phyloP scores from a whole-genome alignment of 1,284 basidiomycete genomes.

The Papiliotrema flavescens region DNA sequence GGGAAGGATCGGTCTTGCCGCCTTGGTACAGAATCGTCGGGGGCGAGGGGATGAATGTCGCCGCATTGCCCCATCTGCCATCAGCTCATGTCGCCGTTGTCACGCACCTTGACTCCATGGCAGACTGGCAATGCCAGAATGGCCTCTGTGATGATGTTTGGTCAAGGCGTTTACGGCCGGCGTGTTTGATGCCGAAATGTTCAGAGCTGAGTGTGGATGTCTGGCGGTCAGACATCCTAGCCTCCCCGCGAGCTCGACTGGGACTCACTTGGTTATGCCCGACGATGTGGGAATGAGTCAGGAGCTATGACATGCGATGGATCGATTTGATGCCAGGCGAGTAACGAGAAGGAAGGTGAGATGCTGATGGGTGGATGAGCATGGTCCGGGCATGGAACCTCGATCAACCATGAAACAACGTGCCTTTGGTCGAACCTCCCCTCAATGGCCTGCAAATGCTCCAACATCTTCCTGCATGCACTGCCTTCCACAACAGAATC shows the following conservation, averaged over 20 bases:
- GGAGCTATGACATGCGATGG: not conserved
- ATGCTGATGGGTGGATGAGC: not conserved
- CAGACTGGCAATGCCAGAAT: not conserved
- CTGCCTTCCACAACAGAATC: not conserved
- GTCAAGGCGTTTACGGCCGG: not conserved
- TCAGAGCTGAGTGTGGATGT: not conserved
- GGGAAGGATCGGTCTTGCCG: constrained; percentile 68
- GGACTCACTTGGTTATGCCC: not conserved
- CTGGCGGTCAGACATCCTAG: not conserved
- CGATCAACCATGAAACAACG: not conserved
- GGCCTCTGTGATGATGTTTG: not conserved
- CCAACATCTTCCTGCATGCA: not conserved
- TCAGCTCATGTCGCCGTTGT: not conserved
- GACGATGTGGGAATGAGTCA: not conserved
- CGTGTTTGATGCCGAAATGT: not conserved
- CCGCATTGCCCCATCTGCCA: constrained; percentile 75
- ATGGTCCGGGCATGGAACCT: not conserved
- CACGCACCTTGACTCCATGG: constrained; percentile 10
- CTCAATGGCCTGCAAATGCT: not conserved
- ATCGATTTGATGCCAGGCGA: not conserved
- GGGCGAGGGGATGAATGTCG: constrained; percentile 55
- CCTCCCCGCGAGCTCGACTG: not conserved
- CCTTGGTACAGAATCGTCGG: constrained; percentile 68
- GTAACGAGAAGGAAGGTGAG: not conserved
- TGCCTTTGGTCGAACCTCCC: no score